These are phyloP conservation scores for Lobosporangium transversale DNA, from an alignment of 192 early-diverging fungal genomes.

Conservation along the genomic window DNA sequence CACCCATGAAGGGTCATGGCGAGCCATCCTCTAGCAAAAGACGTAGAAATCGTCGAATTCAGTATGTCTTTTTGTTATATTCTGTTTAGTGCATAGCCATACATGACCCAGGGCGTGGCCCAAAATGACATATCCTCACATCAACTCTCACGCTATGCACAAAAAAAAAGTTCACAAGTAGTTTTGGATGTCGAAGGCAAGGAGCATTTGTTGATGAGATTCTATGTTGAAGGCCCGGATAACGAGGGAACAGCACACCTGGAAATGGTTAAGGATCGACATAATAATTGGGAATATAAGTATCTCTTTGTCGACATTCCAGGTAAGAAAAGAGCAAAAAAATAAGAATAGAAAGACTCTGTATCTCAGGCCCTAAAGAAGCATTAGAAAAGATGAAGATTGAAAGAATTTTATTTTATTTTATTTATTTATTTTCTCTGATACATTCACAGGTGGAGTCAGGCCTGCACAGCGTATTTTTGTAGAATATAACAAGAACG, in stretches of 20 bases:
- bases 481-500: conserved; percentile 54
- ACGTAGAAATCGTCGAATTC: conserved; percentile 34
- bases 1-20: conserved; percentile 47
- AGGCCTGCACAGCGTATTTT: conserved; percentile 54
- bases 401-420: not conserved
- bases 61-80: conserved; percentile 18
- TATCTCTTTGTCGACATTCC: conserved; percentile 65
- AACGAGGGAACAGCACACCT: conserved; percentile 59
- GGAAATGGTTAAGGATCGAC: conserved; percentile 62
- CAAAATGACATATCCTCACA: no score
- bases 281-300: conserved; percentile 61
- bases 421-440: not conserved
- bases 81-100: not conserved
- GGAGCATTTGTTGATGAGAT: conserved; percentile 61
- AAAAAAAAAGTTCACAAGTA: conserved; percentile 56
- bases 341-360: not conserved
- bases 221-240: conserved; percentile 63
- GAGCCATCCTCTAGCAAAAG: conserved; percentile 43
- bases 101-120: no score
- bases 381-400: no score
- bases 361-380: no score
- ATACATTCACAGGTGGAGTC: conserved; percentile 52
- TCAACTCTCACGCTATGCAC: no score
- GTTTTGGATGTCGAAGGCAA: conserved; percentile 56
- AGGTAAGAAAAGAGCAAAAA: conserved; percentile 28